Percentiles rank a stretch among this genome's conserved stretches.
These are phyloP conservation scores for Marasmius sp. DNA, from an alignment of 1,284 basidiomycete genomes.

Conservation along the genomic window DNA sequence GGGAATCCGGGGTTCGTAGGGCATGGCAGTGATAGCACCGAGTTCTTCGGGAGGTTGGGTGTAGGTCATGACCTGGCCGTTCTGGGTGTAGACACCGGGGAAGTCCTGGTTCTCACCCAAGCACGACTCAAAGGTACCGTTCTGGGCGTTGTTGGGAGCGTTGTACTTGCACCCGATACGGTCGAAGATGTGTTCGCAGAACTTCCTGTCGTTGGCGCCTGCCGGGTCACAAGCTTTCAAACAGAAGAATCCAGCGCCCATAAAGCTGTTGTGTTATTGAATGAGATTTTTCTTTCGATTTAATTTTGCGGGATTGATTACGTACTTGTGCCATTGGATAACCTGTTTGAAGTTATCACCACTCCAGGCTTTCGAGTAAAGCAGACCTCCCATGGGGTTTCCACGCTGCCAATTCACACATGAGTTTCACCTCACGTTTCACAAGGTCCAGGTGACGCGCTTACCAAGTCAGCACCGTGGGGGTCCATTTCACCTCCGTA, in stretches of 20 bases:
- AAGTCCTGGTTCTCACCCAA: conserved; percentile 53
- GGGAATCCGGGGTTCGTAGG: conserved; percentile 58
- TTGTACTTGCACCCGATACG: conserved; percentile 58
- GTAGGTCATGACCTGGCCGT: conserved; percentile 41
- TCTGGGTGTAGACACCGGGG: conserved; percentile 51
- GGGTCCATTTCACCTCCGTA: conserved; percentile 59
- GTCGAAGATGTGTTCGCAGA: conserved; percentile 53
- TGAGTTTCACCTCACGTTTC: not conserved
- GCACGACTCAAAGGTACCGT: conserved; percentile 47
- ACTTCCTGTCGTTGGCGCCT: conserved; percentile 35
- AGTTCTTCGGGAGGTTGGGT: conserved; percentile 57
- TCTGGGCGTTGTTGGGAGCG: conserved; percentile 45
- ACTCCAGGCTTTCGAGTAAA: conserved; percentile 50
- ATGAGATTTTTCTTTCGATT: not conserved
- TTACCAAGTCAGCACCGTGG: conserved; percentile 45
- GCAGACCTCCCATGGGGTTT: conserved; percentile 52
- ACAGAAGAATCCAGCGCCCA: conserved; percentile 41
- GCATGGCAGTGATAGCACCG: conserved; percentile 54
- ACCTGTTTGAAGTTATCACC: conserved; percentile 41
- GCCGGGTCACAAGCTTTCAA: conserved; percentile 48
- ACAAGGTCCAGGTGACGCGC: conserved; percentile 10
- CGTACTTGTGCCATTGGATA: conserved; percentile 49
- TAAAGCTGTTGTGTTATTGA: conserved; percentile 34
- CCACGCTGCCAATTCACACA: conserved; percentile 34
- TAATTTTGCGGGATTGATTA: not conserved